Base-by-base conservation (phyloP, 1,284 basidiomycete species). In the Trichosporon sp. region DNA sequence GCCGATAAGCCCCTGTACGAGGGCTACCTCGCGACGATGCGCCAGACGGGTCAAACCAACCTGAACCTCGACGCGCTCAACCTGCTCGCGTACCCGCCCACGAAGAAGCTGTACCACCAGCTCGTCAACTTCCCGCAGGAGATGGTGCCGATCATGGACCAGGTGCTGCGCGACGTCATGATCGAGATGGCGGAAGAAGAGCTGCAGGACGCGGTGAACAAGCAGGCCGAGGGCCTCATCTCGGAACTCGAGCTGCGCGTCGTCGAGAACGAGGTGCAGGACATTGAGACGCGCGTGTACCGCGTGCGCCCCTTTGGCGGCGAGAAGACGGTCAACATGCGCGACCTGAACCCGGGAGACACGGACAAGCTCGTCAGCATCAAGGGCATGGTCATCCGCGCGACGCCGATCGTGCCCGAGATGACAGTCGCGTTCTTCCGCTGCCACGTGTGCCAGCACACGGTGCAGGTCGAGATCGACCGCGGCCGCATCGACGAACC, bases 391-490 rank as follows among this genome's bases (percentile, higher is more conserved):
- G 95, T 99, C 74, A 99, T 99, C 75, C 92, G 97, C 51, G 93
- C 95, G 0, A 98, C 96, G 0, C 93, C 96, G 3, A 91, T 99
- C 77, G 98, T 99, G 69, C 96, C 97, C 1, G 96, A 99, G 83
- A 99, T 99, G 97, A 95, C 94, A 84, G 88, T 80, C 6, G 96
- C 95, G 34, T 99, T 99, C 86, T 99, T 99, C 89, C 92, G 95
- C 62, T 99, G 96, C 84, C 85, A 93, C n/a, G 91, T 91, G 47
- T 99, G 97, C 82, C 91, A 91, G 69, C 95, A 99, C 83, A 97
- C 95, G 5, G 89, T 95, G 7, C 91, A 93, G 79, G 92, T 93
- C 72, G 95, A 97, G 78, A 97, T 99, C 68, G 95, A 98, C 82
- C 90, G 95, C 12, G 96, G 96, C 47, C 92, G 93, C 81, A 98